Conservation (phyloP, 495 filamentous ascomycete species). For the Pyrenula aspistea region DNA sequence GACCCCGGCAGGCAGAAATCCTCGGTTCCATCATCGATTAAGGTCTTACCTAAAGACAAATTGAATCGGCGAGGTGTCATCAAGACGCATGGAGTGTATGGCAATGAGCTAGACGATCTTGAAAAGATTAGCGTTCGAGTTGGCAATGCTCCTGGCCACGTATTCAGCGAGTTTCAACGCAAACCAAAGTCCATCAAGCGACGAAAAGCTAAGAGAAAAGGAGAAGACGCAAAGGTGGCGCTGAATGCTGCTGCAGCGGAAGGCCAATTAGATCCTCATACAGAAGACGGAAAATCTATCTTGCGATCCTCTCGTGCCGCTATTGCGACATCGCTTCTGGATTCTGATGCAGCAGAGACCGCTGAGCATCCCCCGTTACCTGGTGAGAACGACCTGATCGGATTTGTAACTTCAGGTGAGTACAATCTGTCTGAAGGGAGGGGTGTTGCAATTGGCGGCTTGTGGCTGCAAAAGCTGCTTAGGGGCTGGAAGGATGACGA, state of each 20-base stretch:
- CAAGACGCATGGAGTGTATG: neutral
- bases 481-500: neutral
- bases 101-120: neutral
- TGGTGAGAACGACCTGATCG: slow-evolving; percentile 65
- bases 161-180: neutral
- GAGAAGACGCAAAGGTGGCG: neutral
- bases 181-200: neutral
- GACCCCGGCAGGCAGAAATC: slow-evolving; percentile 3
- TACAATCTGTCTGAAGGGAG: slow-evolving; percentile 70
- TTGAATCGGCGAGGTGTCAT: neutral
- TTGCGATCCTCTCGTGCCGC: neutral
- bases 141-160: neutral
- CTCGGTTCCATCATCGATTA: slow-evolving; percentile 5
- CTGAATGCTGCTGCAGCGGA: neutral
- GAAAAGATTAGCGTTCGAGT: neutral
- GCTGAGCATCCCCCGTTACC: slow-evolving; percentile 55
- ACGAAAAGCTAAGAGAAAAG: neutral
- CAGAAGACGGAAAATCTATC: neutral
- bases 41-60: slow-evolving; percentile 2
- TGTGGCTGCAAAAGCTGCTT: slow-evolving; percentile 48
- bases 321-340: neutral
- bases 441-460: slow-evolving; percentile 61
- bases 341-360: slow-evolving; percentile 16
- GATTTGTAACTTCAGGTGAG: slow-evolving; percentile 81
- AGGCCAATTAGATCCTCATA: neutral